Base-by-base conservation (phyloP, 2,329 filamentous ascomycete genomes). In the Hypoxylon sp. region DNA sequence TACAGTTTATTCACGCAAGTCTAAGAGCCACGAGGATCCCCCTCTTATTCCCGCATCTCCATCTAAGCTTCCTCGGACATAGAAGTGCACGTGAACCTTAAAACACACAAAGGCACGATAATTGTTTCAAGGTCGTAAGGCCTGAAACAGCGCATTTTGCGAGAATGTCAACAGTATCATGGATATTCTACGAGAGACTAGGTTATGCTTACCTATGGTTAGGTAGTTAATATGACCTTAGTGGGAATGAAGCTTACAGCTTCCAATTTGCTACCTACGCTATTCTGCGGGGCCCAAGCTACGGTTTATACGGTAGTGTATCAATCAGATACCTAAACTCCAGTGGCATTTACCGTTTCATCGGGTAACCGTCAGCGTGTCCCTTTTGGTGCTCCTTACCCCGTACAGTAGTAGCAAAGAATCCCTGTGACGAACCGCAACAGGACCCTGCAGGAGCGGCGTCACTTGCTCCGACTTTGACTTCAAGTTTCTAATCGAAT, bases 321-420 rank as follows among this genome's bases (percentile, higher is more conserved):
- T 39, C 39, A 44, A n/a, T 42, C 14, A 42, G 39, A 5, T 19
- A n/a, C n/a, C n/a, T n/a, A 44, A 22, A 44, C 39, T 44, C n/a
- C 39, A 59, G 19, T 22, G 19, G 19, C 37, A 39, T 61, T 53
- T 50, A 51, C 58, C 42, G 35, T 58, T 29, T 33, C 39, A 59
- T 69, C 39, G 53, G 66, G 52, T 42, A 65, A 59, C 42, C 51
- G 58, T 65, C 58, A 66, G 57, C 61, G 57, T 66, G 66, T 66
- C 58, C 59, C 52, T 46, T 24, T 37, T 52, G 19, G 51, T 39
- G 14, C 6, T 13, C 26, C 26, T 26, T 26, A 26, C n/a, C 39
- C 33, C 11, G 13, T 35, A 13, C 33, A 35, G 10, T n/a, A 17
- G 17, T 44, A 11, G 17, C 11, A 11, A 11, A 17, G 24, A 44